Evolutionary conservation across 208 protist genomes (phyloP).

Genomic region (Tritrichomonas musculus): DNA sequence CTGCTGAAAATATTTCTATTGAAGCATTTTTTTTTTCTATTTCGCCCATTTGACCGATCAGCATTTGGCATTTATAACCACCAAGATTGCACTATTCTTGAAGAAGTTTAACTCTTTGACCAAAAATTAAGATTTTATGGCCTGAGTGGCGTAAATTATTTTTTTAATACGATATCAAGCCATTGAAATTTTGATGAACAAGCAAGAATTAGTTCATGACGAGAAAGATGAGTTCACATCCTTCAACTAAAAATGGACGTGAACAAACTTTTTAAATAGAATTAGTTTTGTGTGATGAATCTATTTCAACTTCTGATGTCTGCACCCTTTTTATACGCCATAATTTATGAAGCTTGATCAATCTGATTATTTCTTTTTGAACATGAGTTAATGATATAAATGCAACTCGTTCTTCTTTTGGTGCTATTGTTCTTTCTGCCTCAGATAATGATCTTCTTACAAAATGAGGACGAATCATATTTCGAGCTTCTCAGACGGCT

Average conservation of each 20-base stretch:
- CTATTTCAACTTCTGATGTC: not conserved
- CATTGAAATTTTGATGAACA: constrained; percentile 32
- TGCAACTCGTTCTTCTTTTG: constrained; percentile 47
- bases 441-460: not conserved
- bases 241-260: constrained; percentile 86
- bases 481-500: not conserved
- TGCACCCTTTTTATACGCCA: not conserved
- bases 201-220: not conserved
- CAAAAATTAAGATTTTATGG: constrained; percentile 94
- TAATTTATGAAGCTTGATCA: not conserved
- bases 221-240: constrained; percentile 60
- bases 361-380: constrained; percentile 35
- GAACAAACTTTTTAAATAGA: constrained; percentile 68
- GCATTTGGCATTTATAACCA: constrained; percentile 31
- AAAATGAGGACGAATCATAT: not conserved
- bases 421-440: constrained; percentile 34
- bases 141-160: constrained; percentile 59
- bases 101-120: constrained; percentile 68
- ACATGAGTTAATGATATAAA: constrained; percentile 39
- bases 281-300: constrained; percentile 43
- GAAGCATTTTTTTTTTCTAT: constrained; percentile 42
- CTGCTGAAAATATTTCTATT: constrained; percentile 31
- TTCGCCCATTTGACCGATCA: constrained; percentile 36
- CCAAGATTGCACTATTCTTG: constrained; percentile 45
- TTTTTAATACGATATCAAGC: constrained; percentile 50